phyloP scores from a whole-genome alignment of 2,329 filamentous ascomycete genomes.

The Aspergillus uvarum region DNA sequence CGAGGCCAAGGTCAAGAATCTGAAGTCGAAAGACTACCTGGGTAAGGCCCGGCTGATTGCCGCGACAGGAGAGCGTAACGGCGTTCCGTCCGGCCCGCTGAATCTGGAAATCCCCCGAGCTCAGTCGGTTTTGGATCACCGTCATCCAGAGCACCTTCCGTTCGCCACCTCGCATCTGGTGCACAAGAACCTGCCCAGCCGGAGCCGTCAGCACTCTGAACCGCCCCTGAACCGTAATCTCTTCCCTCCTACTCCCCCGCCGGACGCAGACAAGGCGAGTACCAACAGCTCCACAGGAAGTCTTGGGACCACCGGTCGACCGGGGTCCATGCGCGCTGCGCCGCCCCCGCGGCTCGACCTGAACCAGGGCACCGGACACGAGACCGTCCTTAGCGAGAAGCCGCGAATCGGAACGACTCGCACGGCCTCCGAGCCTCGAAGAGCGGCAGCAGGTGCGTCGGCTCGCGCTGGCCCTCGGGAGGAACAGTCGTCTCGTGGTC shows the following conservation, averaged over 20 bases:
- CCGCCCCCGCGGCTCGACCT: constrained; percentile 49
- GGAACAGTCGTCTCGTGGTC: constrained; percentile 21
- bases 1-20: constrained; percentile 95
- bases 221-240: constrained; percentile 75
- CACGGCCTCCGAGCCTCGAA: constrained; percentile 53
- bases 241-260: constrained; percentile 97
- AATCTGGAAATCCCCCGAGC: constrained; percentile 52
- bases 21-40: constrained; percentile 96
- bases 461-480: constrained; percentile 26
- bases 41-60: constrained; percentile 94
- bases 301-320: constrained; percentile 44
- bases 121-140: constrained; percentile 61
- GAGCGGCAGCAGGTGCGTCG: constrained; percentile 34
- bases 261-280: constrained; percentile 71
- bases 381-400: constrained; percentile 27
- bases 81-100: constrained; percentile 68
- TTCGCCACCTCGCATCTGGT: constrained; percentile 92
- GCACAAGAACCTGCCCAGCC: constrained; percentile 76
- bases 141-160: constrained; percentile 79
- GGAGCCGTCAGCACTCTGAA: constrained; percentile 77
- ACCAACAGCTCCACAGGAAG: constrained; percentile 27
- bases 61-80: constrained; percentile 70
- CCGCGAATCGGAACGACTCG: constrained; percentile 49
- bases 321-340: constrained; percentile 50
- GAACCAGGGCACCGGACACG: constrained; percentile 9